Evolutionary conservation across 306 rosid species (phyloP).

Genomic region (Quercus parvula): DNA sequence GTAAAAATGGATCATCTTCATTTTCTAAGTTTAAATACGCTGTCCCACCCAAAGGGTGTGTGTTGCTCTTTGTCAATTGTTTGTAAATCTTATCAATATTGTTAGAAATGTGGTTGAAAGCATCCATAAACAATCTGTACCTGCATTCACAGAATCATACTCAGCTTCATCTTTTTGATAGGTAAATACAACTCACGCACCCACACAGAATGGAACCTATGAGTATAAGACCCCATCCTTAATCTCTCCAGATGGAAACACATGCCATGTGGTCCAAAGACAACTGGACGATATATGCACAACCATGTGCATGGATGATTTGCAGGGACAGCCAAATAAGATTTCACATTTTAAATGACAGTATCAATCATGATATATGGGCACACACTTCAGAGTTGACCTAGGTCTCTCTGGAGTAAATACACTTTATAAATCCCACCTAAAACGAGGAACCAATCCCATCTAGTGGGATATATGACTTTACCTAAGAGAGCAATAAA

Average conservation of each 20-base stretch:
- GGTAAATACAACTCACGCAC: background rate
- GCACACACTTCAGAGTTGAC: background rate
- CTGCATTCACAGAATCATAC: constrained; percentile 46
- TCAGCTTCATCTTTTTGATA: constrained; percentile 7
- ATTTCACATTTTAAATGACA: background rate
- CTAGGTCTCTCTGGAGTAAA: background rate
- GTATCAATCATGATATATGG: background rate
- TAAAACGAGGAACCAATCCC: background rate
- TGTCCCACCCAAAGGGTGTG: constrained; percentile 93
- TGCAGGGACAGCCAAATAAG: background rate
- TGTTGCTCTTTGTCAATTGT: constrained; percentile 85
- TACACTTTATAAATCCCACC: background rate
- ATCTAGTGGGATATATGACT: background rate
- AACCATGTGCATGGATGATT: background rate
- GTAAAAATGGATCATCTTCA: constrained; percentile 94
- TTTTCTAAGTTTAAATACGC: constrained; percentile 93
- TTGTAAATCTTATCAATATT: constrained; percentile 89
- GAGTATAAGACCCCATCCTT: background rate
- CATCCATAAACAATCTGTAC: constrained; percentile 81
- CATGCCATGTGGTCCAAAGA: background rate
- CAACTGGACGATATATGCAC: background rate
- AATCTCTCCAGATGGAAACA: background rate
- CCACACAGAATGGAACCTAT: background rate
- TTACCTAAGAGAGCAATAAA: background rate
- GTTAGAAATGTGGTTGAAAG: constrained; percentile 80